Evolutionary conservation across 2,329 filamentous ascomycete genomes (phyloP).

Genomic region (Monascus ruber): DNA sequence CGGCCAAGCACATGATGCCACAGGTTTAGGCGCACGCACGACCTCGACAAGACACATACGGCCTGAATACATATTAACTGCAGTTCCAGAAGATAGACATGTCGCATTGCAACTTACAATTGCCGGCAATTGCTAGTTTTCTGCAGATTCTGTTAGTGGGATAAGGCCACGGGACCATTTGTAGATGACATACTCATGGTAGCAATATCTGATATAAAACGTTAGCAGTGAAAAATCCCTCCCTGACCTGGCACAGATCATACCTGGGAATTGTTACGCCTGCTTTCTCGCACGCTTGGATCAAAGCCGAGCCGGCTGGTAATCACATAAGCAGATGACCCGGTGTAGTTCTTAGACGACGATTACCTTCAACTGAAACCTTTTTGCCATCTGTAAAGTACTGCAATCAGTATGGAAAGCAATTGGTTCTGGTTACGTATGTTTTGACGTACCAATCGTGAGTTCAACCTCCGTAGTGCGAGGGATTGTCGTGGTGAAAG

Average conservation of each 20-base stretch:
- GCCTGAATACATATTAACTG: slow-evolving; percentile 18
- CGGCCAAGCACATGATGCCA: slow-evolving; percentile 97
- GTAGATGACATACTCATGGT: slow-evolving; percentile 66
- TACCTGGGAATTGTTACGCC: slow-evolving; percentile 79
- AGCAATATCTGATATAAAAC: slow-evolving; percentile 65
- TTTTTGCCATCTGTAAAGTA: slow-evolving; percentile 75
- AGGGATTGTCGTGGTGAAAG: slow-evolving; percentile 69
- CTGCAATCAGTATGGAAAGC: neutral
- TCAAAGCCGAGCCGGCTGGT: slow-evolving; percentile 85
- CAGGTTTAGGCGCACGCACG: slow-evolving; percentile 88
- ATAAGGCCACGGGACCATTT: slow-evolving; percentile 4
- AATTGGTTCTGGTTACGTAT: neutral
- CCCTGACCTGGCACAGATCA: slow-evolving; percentile 14
- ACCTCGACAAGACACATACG: slow-evolving; percentile 99
- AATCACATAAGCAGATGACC: slow-evolving; percentile 13
- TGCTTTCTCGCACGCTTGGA: slow-evolving; percentile 98
- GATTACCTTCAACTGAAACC: slow-evolving; percentile 86
- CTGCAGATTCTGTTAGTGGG: slow-evolving; percentile 36
- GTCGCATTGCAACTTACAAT: slow-evolving; percentile 46
- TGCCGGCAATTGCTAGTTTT: slow-evolving; percentile 97
- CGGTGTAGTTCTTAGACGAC: slow-evolving; percentile 1
- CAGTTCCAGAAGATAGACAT: neutral
- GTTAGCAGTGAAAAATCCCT: slow-evolving; percentile 20
- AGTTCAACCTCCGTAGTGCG: slow-evolving; percentile 89
- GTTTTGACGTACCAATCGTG: slow-evolving; percentile 62